Conservation (phyloP, 192 early-diverging fungal species). For the Backusella parvicylindrica region DNA sequence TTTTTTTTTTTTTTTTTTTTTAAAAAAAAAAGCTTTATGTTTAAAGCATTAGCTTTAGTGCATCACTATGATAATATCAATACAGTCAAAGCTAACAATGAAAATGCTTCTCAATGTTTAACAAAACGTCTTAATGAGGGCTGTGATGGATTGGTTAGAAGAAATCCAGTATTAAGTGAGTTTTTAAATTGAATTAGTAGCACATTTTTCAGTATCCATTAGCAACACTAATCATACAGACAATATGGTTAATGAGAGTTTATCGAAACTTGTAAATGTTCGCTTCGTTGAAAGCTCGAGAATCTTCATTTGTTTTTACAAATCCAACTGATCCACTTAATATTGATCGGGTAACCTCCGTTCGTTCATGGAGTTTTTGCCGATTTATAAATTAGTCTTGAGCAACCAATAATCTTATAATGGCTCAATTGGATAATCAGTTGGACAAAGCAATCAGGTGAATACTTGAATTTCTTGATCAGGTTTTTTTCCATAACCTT, state of each 20-base stretch:
- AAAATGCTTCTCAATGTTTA: too few species aligned
- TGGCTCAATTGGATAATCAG: constrained; percentile 97
- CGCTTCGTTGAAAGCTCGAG: constrained; percentile 35
- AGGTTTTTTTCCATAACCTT: constrained; percentile 87
- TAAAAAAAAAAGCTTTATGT: too few species aligned
- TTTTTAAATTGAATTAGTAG: neutral
- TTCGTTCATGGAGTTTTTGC: constrained; percentile 88
- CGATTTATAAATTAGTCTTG: constrained; percentile 86
- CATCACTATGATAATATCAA: too few species aligned
- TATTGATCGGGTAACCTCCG: constrained; percentile 88
- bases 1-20: too few species aligned
- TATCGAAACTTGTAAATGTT: constrained; percentile 68
- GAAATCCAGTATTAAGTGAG: too few species aligned
- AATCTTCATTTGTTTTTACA: constrained; percentile 82
- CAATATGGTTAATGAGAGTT: constrained; percentile 75
- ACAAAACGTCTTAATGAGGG: too few species aligned
- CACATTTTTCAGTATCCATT: constrained; percentile 82
- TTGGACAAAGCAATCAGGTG: constrained; percentile 76
- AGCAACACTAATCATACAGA: constrained; percentile 75
- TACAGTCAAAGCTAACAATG: too few species aligned
- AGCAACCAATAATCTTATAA: constrained; percentile 79
- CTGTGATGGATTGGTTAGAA: too few species aligned
- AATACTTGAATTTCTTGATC: constrained; percentile 82
- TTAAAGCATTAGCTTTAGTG: too few species aligned
- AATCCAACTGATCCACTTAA: constrained; percentile 70